Conservation (phyloP, 108 stramenopile genomes). For the Nitzschia sp. region DNA sequence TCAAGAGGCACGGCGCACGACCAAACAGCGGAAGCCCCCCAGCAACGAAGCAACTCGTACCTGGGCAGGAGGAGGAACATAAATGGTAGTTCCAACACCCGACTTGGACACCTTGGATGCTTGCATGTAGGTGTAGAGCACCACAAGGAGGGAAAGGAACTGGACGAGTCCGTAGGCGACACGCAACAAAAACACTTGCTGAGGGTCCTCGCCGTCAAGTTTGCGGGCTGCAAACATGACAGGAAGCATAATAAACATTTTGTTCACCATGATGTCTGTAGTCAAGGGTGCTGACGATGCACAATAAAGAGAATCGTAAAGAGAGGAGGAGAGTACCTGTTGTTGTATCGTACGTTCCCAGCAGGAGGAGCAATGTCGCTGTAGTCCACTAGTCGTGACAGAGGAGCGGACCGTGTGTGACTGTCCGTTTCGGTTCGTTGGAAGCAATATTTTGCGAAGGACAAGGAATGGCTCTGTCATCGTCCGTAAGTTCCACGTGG, state of each 20-base stretch:
- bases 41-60: slow-evolving; percentile 53
- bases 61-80: slow-evolving; percentile 77
- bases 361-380: too few relatives aligned
- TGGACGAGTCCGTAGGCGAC: slow-evolving; percentile 72
- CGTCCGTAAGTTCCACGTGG: too few relatives aligned
- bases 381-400: too few relatives aligned
- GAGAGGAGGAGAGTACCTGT: too few relatives aligned
- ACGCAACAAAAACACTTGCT: slow-evolving; percentile 67
- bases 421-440: too few relatives aligned
- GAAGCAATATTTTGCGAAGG: too few relatives aligned
- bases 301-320: too few relatives aligned
- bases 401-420: too few relatives aligned
- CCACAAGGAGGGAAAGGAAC: slow-evolving; percentile 49
- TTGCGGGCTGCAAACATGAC: slow-evolving; percentile 87
- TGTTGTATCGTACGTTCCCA: too few relatives aligned
- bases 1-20: too few relatives aligned
- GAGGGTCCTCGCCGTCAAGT: slow-evolving; percentile 83
- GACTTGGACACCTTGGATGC: slow-evolving; percentile 34
- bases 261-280: slow-evolving; percentile 40
- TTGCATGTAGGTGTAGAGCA: slow-evolving; percentile 63
- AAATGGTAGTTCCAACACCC: slow-evolving; percentile 50
- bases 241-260: slow-evolving; percentile 83
- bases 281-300: too few relatives aligned
- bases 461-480: too few relatives aligned
- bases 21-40: not conserved